Conservation (phyloP, 495 filamentous ascomycete genomes). For the Rusavskia elegans region DNA sequence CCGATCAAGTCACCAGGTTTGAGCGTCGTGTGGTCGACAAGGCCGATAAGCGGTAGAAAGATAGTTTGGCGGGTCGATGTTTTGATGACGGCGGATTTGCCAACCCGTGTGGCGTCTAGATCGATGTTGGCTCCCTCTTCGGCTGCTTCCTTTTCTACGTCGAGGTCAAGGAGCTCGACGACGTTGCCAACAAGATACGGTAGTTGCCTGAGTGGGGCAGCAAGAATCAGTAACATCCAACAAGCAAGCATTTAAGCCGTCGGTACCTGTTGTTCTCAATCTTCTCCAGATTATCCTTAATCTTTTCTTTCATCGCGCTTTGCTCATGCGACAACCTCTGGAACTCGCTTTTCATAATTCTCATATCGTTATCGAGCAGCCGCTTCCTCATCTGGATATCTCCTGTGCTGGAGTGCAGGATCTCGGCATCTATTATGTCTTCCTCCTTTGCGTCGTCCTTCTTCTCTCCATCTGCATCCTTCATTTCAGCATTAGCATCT, state of each 20-base stretch:
- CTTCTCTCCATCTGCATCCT: conserved; percentile 57
- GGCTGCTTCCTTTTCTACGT: conserved; percentile 86
- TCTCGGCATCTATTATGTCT: conserved; percentile 77
- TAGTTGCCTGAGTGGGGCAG: conserved; percentile 51
- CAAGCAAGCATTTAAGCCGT: conserved; percentile 1
- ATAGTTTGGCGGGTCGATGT: conserved; percentile 99
- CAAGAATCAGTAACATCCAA: neutral
- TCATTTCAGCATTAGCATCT: conserved; percentile 78
- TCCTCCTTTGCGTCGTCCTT: conserved; percentile 52
- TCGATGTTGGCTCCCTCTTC: conserved; percentile 99
- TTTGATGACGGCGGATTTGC: conserved; percentile 98
- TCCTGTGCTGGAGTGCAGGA: conserved; percentile 74
- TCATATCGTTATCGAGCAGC: conserved; percentile 87
- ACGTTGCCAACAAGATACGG: conserved; percentile 98
- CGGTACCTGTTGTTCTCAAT: conserved; percentile 92
- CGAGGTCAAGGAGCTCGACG: conserved; percentile 89
- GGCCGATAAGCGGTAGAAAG: conserved; percentile 92
- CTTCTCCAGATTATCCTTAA: conserved; percentile 97
- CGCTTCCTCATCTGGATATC: conserved; percentile 78
- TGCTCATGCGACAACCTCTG: conserved; percentile 92
- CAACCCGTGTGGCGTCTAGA: conserved; percentile 87
- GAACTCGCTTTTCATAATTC: conserved; percentile 96
- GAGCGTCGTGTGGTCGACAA: conserved; percentile 85
- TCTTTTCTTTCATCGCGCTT: conserved; percentile 87
- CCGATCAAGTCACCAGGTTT: conserved; percentile 94